These are phyloP conservation scores for Pyrenophora teres DNA, from an alignment of 2,329 filamentous ascomycete species.

Conservation along the genomic window DNA sequence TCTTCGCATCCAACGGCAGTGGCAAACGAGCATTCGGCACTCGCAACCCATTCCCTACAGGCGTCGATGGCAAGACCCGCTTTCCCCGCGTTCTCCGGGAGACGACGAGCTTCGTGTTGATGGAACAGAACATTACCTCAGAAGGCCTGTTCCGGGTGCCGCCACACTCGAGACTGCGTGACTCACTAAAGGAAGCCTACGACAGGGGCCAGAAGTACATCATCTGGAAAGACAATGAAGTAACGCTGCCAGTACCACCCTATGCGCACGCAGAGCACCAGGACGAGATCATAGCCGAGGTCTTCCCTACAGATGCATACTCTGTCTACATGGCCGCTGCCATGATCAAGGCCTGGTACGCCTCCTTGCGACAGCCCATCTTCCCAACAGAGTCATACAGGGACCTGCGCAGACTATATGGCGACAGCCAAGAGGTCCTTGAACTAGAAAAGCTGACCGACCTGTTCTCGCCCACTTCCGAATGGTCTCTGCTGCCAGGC, in stretches of 20 bases:
- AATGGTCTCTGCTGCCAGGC: conserved; percentile 52
- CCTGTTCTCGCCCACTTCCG: conserved; percentile 53
- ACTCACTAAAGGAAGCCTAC: conserved; percentile 59
- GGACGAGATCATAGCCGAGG: conserved; percentile 52
- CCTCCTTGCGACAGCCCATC: conserved; percentile 57
- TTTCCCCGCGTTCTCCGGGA: conserved; percentile 60
- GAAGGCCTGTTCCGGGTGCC: conserved; percentile 62
- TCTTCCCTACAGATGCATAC: conserved; percentile 57
- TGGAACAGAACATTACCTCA: conserved; percentile 53
- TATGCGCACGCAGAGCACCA: conserved; percentile 43
- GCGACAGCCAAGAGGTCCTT: conserved; percentile 45
- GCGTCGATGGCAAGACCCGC: conserved; percentile 51
- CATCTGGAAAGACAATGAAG: conserved; percentile 55
- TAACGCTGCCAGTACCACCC: conserved; percentile 38
- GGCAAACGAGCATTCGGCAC: conserved; percentile 55
- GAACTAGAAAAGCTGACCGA: conserved; percentile 52
- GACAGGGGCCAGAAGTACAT: conserved; percentile 61
- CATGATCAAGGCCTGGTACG: conserved; percentile 62
- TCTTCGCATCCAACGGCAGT: conserved; percentile 53
- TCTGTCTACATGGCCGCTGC: conserved; percentile 59
- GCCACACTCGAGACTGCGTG: conserved; percentile 55
- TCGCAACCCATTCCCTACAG: conserved; percentile 55
- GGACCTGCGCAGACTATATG: conserved; percentile 52
- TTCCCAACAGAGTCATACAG: conserved; percentile 56
- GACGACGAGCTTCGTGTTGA: conserved; percentile 57